Percentiles rank a stretch among this genome's conserved stretches.
phyloP scores from a whole-genome alignment of 495 filamentous ascomycete genomes.

The Annulohypoxylon maeteangense region DNA sequence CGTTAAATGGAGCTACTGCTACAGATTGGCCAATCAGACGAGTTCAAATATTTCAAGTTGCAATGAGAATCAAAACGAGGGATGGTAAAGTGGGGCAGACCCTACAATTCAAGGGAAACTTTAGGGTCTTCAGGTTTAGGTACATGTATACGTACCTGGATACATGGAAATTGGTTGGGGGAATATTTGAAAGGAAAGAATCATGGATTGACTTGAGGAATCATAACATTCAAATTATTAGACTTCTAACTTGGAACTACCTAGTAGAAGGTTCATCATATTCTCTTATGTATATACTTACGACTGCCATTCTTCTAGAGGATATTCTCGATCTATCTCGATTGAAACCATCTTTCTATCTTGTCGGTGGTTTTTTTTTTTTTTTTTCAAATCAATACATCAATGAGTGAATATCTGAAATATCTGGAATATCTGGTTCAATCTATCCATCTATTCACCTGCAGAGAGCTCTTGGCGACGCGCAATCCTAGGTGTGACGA shows the following conservation, averaged over 20 bases:
- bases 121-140: neutral
- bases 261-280: neutral
- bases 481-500: constrained; percentile 52
- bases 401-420: constrained; percentile 21
- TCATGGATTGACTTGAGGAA: too few species aligned
- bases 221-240: neutral
- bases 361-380: too few species aligned
- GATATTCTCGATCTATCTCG: constrained; percentile 4
- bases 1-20: constrained; percentile 18
- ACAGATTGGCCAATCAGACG: constrained; percentile 24
- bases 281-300: neutral
- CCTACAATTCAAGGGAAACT: neutral
- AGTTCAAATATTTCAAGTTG: constrained; percentile 21
- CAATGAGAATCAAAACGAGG: neutral
- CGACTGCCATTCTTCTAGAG: neutral
- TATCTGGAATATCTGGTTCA: constrained; percentile 26
- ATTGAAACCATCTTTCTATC: neutral
- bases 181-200: neutral
- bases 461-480: constrained; percentile 48
- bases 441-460: constrained; percentile 28
- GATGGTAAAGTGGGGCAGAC: constrained; percentile 1
- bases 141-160: neutral
- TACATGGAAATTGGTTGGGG: neutral
- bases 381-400: constrained; percentile 5
- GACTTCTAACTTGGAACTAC: too few species aligned